These are phyloP conservation scores for Ophiostoma triangulosporum DNA, from an alignment of 2,329 filamentous ascomycete species.

Conservation along the genomic window DNA sequence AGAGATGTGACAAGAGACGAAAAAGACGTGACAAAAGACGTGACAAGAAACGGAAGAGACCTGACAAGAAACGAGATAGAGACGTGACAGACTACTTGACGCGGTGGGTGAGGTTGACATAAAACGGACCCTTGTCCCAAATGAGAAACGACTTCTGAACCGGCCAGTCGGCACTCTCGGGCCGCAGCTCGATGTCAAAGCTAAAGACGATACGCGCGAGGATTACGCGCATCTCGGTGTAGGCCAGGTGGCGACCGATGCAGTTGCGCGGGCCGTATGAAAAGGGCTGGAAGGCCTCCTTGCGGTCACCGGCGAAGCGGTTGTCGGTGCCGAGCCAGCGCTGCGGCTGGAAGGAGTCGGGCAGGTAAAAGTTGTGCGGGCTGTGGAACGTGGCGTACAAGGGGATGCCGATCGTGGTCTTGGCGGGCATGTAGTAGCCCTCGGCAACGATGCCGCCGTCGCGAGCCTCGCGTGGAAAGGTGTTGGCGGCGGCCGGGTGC, in stretches of 20 bases:
- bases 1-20: background rate
- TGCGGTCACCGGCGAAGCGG: slow-evolving; percentile 28
- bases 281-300: slow-evolving; percentile 33
- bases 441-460: slow-evolving; percentile 3
- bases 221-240: slow-evolving; percentile 36
- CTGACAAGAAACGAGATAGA: background rate
- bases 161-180: slow-evolving; percentile 25
- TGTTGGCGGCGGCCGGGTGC: slow-evolving; percentile 21
- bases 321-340: slow-evolving; percentile 27
- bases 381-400: slow-evolving; percentile 22
- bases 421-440: slow-evolving; percentile 7
- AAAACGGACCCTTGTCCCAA: slow-evolving; percentile 27
- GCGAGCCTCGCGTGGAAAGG: slow-evolving; percentile 17
- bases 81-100: background rate
- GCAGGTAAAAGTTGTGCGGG: slow-evolving; percentile 26
- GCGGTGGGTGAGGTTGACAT: slow-evolving; percentile 12
- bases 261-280: slow-evolving; percentile 35
- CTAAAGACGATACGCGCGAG: slow-evolving; percentile 33
- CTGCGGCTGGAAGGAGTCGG: slow-evolving; percentile 30
- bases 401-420: slow-evolving; percentile 17
- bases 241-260: slow-evolving; percentile 36
- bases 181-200: slow-evolving; percentile 31
- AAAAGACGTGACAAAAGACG: too few species aligned
- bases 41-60: too few species aligned
- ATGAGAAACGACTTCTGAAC: slow-evolving; percentile 26